These are phyloP conservation scores for Capsicum pubescens DNA, from an alignment of 257 asterid species.

Conservation along the genomic window DNA sequence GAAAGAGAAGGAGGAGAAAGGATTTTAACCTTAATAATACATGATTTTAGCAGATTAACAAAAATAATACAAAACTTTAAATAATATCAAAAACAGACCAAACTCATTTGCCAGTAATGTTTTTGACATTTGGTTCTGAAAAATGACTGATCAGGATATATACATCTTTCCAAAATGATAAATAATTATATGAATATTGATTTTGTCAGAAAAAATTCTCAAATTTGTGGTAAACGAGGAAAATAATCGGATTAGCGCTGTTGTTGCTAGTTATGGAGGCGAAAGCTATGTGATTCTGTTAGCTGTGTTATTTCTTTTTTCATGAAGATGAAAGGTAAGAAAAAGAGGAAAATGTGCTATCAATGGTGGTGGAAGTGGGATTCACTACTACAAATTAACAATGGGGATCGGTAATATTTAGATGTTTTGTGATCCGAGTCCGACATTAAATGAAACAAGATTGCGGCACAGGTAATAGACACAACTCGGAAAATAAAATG, in stretches of 20 bases:
- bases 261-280: conserved; percentile 11
- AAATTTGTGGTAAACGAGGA: neutral
- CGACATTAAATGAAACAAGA: neutral
- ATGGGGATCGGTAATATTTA: neutral
- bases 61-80: no score
- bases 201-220: neutral
- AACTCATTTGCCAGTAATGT: no score
- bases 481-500: neutral
- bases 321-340: neutral
- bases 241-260: neutral
- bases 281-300: neutral
- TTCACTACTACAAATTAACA: neutral
- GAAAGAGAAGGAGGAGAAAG: neutral
- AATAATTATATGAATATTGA: neutral
- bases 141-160: no score
- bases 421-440: neutral
- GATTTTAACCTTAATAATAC: no score
- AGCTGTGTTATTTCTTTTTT: neutral
- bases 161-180: neutral
- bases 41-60: no score
- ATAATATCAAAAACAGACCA: no score
- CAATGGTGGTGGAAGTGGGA: neutral
- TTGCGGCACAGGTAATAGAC: neutral
- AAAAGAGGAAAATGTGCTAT: neutral
- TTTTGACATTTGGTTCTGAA: no score